Conservation (phyloP, 2,329 filamentous ascomycete genomes). For the Hypoxylon sp. region DNA sequence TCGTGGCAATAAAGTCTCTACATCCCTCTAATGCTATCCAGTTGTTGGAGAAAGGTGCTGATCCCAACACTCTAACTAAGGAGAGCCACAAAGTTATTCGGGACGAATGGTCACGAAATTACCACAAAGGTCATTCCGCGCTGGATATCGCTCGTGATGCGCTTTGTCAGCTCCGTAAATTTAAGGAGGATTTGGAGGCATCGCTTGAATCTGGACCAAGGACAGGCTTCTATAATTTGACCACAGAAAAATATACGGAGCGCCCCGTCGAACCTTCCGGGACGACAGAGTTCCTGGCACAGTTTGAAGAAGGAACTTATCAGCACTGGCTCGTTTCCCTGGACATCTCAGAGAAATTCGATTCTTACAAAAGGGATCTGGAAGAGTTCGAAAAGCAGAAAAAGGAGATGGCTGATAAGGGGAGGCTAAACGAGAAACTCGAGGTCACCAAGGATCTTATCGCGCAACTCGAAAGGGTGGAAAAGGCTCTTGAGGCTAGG, state of each 20-base stretch:
- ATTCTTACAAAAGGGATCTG: slow-evolving; percentile 54
- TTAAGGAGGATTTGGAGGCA: slow-evolving; percentile 55
- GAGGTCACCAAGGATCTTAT: slow-evolving; percentile 67
- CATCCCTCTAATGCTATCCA: slow-evolving; percentile 65
- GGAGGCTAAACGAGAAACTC: slow-evolving; percentile 66
- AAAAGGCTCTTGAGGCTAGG: slow-evolving; percentile 67
- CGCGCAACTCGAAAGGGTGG: slow-evolving; percentile 67
- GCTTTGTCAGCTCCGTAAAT: slow-evolving; percentile 65
- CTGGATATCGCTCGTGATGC: slow-evolving; percentile 73
- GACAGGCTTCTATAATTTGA: slow-evolving; percentile 24
- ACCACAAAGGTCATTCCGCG: slow-evolving; percentile 62
- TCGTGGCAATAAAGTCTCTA: slow-evolving; percentile 70
- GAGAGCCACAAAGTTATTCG: slow-evolving; percentile 56
- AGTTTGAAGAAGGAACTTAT: slow-evolving; percentile 70
- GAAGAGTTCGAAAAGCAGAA: slow-evolving; percentile 56
- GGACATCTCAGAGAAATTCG: slow-evolving; percentile 56
- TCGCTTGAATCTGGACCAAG: slow-evolving; percentile 41
- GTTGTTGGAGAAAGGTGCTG: slow-evolving; percentile 74
- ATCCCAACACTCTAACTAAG: slow-evolving; percentile 72
- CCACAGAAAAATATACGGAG: slow-evolving; percentile 51
- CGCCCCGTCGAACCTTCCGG: slow-evolving; percentile 53
- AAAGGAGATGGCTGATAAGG: slow-evolving; percentile 50
- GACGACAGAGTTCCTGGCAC: slow-evolving; percentile 68
- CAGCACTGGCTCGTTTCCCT: slow-evolving; percentile 66
- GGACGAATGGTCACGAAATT: slow-evolving; percentile 53